Conservation (phyloP, 108 stramenopile genomes). For the Skeletonema potamos region DNA sequence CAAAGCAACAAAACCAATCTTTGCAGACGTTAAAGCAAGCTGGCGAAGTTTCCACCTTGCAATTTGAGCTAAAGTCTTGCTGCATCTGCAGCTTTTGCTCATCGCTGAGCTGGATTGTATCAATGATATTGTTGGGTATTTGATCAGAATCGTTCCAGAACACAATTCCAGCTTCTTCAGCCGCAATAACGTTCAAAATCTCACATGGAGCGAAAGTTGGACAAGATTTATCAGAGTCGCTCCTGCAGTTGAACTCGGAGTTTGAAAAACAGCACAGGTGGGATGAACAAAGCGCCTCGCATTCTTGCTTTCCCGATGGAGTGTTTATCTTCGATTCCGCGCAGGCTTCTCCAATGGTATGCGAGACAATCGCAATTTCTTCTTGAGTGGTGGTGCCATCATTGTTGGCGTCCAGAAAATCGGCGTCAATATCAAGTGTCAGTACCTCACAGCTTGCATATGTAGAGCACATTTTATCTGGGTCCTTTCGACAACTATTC, state of each 20-base stretch:
- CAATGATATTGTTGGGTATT: not conserved
- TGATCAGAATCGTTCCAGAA: not conserved
- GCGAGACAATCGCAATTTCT: not conserved
- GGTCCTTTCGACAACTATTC: not conserved
- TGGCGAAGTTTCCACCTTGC: not conserved
- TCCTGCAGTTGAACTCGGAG: not conserved
- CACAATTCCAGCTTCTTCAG: not conserved
- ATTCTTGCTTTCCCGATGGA: not conserved
- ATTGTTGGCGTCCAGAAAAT: not conserved
- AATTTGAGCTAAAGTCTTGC: not conserved
- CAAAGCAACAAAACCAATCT: conserved; percentile 1
- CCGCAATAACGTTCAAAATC: not conserved
- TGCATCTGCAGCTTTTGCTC: not conserved
- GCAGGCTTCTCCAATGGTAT: not conserved
- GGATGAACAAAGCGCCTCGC: not conserved
- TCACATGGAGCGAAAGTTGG: not conserved
- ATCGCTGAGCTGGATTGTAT: not conserved
- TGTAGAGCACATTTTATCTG: not conserved
- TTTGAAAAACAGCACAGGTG: not conserved
- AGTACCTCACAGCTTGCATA: not conserved
- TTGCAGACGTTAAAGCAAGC: not conserved
- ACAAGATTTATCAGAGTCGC: not conserved
- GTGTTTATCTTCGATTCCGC: not conserved
- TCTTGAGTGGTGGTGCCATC: not conserved
- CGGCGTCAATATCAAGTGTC: not conserved